A percentile compares a stretch with the other conserved stretches of the same genome.
phyloP scores from a whole-genome alignment of 176 grass and related monocot species.

The Triticum dicoccoides region DNA sequence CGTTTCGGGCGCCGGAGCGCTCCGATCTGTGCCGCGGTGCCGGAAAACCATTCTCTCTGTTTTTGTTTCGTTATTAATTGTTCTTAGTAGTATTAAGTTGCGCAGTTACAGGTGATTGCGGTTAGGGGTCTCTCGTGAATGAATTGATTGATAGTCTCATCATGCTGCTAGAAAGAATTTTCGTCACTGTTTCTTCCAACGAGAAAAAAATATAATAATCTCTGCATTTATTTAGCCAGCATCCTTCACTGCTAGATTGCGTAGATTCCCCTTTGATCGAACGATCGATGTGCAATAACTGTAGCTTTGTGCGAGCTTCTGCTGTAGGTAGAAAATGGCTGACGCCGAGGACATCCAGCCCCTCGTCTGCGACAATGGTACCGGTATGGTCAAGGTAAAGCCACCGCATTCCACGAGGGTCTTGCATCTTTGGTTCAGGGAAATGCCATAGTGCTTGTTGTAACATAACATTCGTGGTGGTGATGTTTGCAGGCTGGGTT shows the following conservation, averaged over 20 bases:
- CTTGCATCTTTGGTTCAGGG: background rate
- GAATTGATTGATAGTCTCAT: background rate
- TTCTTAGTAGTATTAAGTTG: background rate
- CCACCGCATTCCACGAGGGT: background rate
- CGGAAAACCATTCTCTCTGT: no score
- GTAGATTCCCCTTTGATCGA: background rate
- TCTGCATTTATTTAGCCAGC: background rate
- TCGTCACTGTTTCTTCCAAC: background rate
- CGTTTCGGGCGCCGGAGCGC: conserved; percentile 13
- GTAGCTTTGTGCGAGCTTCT: conserved; percentile 19
- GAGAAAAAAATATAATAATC: background rate
- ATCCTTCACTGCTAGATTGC: background rate
- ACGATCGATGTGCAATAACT: conserved; percentile 13
- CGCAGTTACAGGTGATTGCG: background rate
- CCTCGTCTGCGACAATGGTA: conserved; percentile 81
- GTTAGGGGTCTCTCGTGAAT: background rate
- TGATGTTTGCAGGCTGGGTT: conserved; percentile 46
- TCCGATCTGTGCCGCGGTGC: conserved; percentile 9
- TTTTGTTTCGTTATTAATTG: background rate
- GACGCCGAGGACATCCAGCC: conserved; percentile 74
- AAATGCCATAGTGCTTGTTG: background rate
- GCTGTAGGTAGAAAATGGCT: conserved; percentile 56
- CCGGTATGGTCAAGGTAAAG: conserved; percentile 80
- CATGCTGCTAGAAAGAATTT: background rate
- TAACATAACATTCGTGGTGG: background rate